Evolutionary conservation across 2,329 filamentous ascomycete genomes (phyloP), one percentile per base, ranked within the genome.

Genomic region (Botryotinia globosa): DNA sequence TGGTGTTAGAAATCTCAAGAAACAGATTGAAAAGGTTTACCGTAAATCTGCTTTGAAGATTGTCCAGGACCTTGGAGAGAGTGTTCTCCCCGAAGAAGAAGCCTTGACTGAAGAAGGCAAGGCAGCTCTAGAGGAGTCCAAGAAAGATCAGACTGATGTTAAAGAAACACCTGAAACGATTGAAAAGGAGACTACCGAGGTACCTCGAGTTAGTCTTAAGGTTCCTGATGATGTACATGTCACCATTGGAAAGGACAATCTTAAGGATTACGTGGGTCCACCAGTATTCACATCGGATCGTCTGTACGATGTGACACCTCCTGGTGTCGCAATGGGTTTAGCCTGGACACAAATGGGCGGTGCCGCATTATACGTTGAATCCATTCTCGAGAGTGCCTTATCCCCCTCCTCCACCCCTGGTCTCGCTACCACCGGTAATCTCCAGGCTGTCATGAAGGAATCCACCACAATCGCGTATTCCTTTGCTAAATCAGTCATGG

Each of bases 21-120:
- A 99, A 85, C 95, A 98, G 82, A 99, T 99, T 75, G 96, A 99
- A 82, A 99, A 99, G 85, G 94, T 99, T 4, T 99, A 98, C 83
- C 91, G 96, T 73, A 99, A 99, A 83, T 94, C 95, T 22, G 97
- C 96, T 0, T 86, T 99, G 75, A 98, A 98, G 84, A 99, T 99
- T 77, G 95, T 99, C 20, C 92, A 95, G 81, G 94, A 98, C 75
- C 87, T 98, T 22, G 95, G 95, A 67, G 94, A 98, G 80, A 91
- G 94, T 9, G 92, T 87, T 1, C 83, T 97, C 2, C 88, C 92
- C 4, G 94, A 98, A 80, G 90, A 92, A 34, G 89, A 93, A 75
- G 94, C 93, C 8, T 83, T 97, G 72, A 97, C 94, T 0, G 90
- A 93, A 14, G 93, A 97, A 81, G 94, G 93, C 78, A 97, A 97